These are phyloP conservation scores for Staphylotrichum tortipilum DNA, from an alignment of 495 filamentous ascomycete species.

Conservation along the genomic window DNA sequence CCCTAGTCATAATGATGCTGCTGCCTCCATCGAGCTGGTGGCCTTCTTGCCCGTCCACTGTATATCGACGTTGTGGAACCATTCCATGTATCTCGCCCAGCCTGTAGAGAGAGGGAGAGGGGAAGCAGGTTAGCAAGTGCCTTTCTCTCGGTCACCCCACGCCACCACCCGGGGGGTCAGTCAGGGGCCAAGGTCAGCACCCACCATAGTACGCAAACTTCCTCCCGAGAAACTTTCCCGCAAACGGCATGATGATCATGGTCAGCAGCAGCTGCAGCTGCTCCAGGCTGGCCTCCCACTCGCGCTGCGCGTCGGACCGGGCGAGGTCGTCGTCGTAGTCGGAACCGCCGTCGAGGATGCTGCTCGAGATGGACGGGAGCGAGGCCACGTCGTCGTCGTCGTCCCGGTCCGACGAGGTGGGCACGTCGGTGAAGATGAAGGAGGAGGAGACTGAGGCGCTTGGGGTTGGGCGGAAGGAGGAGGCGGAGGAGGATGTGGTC, in stretches of 20 bases:
- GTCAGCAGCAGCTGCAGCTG: slow-evolving; percentile 86
- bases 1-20: slow-evolving; percentile 53
- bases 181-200: too few relatives aligned
- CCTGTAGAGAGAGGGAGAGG: slow-evolving; percentile 21
- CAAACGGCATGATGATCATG: slow-evolving; percentile 87
- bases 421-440: slow-evolving; percentile 34
- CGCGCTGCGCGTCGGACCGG: slow-evolving; percentile 75
- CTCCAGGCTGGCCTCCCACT: slow-evolving; percentile 89
- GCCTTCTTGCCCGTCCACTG: slow-evolving; percentile 46
- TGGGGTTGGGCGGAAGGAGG: too few relatives aligned
- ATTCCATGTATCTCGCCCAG: slow-evolving; percentile 52
- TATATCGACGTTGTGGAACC: slow-evolving; percentile 47
- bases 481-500: slow-evolving; percentile 23
- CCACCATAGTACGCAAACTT: slow-evolving; percentile 94
- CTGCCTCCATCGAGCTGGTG: slow-evolving; percentile 60
- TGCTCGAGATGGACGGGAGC: slow-evolving; percentile 63
- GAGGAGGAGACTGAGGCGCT: slow-evolving; percentile 29
- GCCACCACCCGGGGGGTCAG: background rate
- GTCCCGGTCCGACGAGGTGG: slow-evolving; percentile 42
- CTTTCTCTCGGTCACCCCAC: background rate
- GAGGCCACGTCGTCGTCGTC: slow-evolving; percentile 77
- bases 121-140: slow-evolving; percentile 13
- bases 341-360: slow-evolving; percentile 43
- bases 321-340: slow-evolving; percentile 42
- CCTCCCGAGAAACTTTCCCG: slow-evolving; percentile 87